Percentiles rank a stretch among this genome's conserved stretches.
Conservation (phyloP, 495 filamentous ascomycete genomes). For the Collariella sp. region DNA sequence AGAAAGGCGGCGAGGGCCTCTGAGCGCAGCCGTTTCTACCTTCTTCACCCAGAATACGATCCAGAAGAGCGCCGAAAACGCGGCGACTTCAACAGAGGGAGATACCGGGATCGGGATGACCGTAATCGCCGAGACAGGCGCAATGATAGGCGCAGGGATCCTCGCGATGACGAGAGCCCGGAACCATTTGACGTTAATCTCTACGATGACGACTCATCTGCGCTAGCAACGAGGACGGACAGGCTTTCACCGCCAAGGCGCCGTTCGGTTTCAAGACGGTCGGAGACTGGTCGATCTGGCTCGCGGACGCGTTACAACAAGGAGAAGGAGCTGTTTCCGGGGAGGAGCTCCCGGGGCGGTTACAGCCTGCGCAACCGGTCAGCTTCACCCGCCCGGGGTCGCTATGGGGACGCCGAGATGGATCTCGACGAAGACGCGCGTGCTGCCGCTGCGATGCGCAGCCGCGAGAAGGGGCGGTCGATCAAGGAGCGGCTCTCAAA, state of each 20-base stretch:
- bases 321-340: constrained; percentile 49
- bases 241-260: constrained; percentile 20
- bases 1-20: constrained; percentile 69
- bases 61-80: constrained; percentile 59
- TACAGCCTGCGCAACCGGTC: constrained; percentile 50
- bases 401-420: constrained; percentile 48
- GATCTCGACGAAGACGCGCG: constrained; percentile 29
- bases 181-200: constrained; percentile 60
- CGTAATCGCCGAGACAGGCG: constrained; percentile 51
- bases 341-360: constrained; percentile 19
- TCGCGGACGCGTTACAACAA: constrained; percentile 26
- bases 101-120: constrained; percentile 51
- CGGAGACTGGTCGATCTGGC: constrained; percentile 21
- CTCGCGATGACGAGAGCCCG: constrained; percentile 40
- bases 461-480: constrained; percentile 38
- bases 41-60: constrained; percentile 81
- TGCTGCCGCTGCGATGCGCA: constrained; percentile 27
- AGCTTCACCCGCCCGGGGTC: constrained; percentile 63
- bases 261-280: constrained; percentile 29
- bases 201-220: constrained; percentile 60
- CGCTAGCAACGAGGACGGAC: constrained; percentile 28
- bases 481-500: constrained; percentile 35
- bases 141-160: constrained; percentile 48
- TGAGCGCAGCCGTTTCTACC: constrained; percentile 79
- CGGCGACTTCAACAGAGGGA: constrained; percentile 34